These are phyloP conservation scores for Galerina marginata DNA, from an alignment of 768 basidiomycete species.

Conservation along the genomic window DNA sequence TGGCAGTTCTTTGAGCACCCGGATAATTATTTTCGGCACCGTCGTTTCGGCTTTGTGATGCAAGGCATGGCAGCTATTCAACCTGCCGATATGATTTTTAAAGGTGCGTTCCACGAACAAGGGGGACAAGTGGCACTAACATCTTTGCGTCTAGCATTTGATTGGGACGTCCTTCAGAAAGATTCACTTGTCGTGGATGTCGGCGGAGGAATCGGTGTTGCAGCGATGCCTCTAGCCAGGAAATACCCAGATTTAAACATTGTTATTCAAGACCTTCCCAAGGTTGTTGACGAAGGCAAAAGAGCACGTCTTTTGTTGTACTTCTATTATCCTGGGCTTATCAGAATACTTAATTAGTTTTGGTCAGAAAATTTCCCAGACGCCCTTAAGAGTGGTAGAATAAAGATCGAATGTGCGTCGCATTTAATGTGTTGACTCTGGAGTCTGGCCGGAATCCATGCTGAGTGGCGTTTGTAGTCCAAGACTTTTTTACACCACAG, in stretches of 20 bases:
- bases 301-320: not conserved
- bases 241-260: slow-evolving; percentile 60
- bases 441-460: not conserved
- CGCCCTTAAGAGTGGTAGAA: not conserved
- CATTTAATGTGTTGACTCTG: not conserved
- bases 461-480: not conserved
- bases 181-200: slow-evolving; percentile 17
- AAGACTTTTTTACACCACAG: slow-evolving; percentile 4
- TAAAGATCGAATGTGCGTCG: not conserved
- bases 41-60: slow-evolving; percentile 40
- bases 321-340: not conserved
- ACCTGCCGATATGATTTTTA: slow-evolving; percentile 24
- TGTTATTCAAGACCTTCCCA: slow-evolving; percentile 34
- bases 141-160: not conserved
- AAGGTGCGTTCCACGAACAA: slow-evolving; percentile 9
- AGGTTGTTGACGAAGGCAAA: slow-evolving; percentile 20
- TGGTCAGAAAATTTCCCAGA: not conserved
- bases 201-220: slow-evolving; percentile 48
- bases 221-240: not conserved
- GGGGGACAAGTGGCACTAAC: not conserved
- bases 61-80: slow-evolving; percentile 30
- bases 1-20: slow-evolving; percentile 33
- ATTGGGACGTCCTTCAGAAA: not conserved
- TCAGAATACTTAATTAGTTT: not conserved
- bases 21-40: slow-evolving; percentile 22